Evolutionary conservation across 441 rosid genomes (phyloP).

Genomic region (Cnidoscolus chayamansa): DNA sequence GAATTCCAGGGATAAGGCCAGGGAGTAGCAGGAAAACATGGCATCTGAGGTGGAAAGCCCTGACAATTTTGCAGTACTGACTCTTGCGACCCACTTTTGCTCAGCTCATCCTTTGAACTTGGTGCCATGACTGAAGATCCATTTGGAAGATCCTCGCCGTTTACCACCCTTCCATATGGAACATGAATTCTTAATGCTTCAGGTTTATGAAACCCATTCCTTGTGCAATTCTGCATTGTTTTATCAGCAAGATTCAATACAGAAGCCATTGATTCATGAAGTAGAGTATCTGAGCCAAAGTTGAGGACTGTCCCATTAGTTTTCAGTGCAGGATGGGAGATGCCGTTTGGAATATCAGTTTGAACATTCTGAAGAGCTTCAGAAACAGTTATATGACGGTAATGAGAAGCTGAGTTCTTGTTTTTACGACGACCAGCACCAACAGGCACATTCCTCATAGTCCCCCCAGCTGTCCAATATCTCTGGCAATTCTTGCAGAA

Average conservation of each 20-base stretch:
- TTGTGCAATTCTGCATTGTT: slow-evolving; percentile 39
- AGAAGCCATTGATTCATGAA: slow-evolving; percentile 83
- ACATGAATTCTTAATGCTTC: slow-evolving; percentile 37
- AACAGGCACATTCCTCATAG: slow-evolving; percentile 68
- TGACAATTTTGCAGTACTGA: slow-evolving; percentile 28
- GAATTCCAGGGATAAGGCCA: slow-evolving; percentile 87
- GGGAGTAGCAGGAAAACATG: slow-evolving; percentile 68
- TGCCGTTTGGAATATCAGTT: slow-evolving; percentile 49
- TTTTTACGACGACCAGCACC: slow-evolving; percentile 71
- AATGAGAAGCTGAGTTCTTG: slow-evolving; percentile 49
- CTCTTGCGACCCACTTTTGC: slow-evolving; percentile 39
- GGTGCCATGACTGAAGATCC: slow-evolving; percentile 37
- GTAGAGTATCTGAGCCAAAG: slow-evolving; percentile 65
- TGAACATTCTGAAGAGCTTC: slow-evolving; percentile 51
- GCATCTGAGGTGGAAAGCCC: slow-evolving; percentile 47
- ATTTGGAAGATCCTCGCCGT: slow-evolving; percentile 27
- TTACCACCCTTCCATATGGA: slow-evolving; percentile 31
- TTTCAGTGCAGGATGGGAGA: slow-evolving; percentile 49
- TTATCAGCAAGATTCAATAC: slow-evolving; percentile 69
- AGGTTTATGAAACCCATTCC: slow-evolving; percentile 56
- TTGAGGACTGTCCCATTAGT: slow-evolving; percentile 65
- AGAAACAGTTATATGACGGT: slow-evolving; percentile 39
- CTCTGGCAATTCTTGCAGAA: slow-evolving; percentile 79
- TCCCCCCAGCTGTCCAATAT: slow-evolving; percentile 33
- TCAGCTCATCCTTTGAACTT: slow-evolving; percentile 33